Conservation (phyloP, 2,329 filamentous ascomycete genomes). For the Aspergillus ochraceoroseus region DNA sequence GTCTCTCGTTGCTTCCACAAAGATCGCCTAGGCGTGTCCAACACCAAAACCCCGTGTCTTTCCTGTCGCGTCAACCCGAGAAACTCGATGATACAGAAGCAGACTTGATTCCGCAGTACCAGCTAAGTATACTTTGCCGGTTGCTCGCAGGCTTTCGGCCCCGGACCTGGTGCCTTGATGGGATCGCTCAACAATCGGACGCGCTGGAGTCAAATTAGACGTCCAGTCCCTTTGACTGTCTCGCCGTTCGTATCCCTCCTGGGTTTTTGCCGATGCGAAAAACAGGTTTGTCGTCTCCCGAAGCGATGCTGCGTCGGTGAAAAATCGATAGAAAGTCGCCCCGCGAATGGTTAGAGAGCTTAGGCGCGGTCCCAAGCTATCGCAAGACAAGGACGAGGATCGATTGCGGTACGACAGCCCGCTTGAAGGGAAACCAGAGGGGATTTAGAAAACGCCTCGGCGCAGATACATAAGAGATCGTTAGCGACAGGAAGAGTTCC, state of each 20-base stretch:
- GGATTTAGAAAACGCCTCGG: constrained; percentile 4
- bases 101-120: not conserved
- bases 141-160: not conserved
- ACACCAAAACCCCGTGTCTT: not conserved
- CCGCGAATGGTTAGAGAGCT: constrained; percentile 12
- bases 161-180: not conserved
- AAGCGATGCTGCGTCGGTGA: not conserved
- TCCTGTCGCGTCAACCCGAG: constrained; percentile 6
- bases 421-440: constrained; percentile 5
- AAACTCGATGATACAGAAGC: not conserved
- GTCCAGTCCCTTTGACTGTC: not conserved
- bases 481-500: constrained; percentile 11
- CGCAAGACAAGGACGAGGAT: constrained; percentile 18
- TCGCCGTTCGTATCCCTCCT: not conserved
- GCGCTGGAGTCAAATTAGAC: not conserved
- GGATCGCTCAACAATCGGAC: constrained; percentile 6
- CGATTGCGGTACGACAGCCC: constrained; percentile 16
- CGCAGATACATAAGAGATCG: constrained; percentile 9
- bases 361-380: constrained; percentile 20
- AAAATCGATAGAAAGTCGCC: constrained; percentile 3
- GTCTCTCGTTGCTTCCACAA: constrained; percentile 1
- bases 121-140: not conserved
- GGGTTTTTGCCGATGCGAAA: not conserved
- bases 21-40: not conserved
- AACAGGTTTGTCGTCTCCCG: not conserved